phyloP scores from a whole-genome alignment of 2,329 filamentous ascomycete genomes.

The Aspergillus awamori region DNA sequence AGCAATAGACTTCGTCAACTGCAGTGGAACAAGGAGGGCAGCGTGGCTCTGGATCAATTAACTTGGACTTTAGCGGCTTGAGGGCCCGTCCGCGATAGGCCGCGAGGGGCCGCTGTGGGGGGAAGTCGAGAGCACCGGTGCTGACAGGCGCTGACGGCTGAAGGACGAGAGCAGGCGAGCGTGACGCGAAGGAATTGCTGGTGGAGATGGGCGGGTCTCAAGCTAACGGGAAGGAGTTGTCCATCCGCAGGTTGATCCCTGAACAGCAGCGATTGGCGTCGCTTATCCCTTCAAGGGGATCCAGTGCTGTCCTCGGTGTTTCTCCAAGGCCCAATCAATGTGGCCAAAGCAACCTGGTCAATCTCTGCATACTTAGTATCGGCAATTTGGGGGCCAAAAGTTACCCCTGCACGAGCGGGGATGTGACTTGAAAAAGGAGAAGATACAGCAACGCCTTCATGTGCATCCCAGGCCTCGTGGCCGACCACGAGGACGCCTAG shows the following conservation, averaged over 20 bases:
- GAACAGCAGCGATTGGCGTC: background rate
- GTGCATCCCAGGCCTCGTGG: background rate
- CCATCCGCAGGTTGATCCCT: background rate
- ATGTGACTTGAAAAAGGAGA: background rate
- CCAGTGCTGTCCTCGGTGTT: background rate
- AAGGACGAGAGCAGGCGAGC: background rate
- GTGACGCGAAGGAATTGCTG: background rate
- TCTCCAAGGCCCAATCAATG: background rate
- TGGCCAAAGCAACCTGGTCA: background rate
- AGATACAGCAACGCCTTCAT: background rate
- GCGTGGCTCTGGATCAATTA: constrained; percentile 1
- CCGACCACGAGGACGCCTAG: background rate
- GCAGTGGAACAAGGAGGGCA: background rate
- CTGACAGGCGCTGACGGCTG: background rate
- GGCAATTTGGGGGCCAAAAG: background rate
- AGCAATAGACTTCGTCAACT: background rate
- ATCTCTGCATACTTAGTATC: background rate
- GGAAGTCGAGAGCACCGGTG: background rate
- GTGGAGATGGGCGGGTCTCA: background rate
- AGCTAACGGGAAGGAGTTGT: background rate
- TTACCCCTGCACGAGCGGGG: background rate
- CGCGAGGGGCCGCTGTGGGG: background rate
- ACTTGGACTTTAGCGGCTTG: background rate
- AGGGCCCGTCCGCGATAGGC: background rate
- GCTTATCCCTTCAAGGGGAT: background rate